Evolutionary conservation across 208 protist genomes (phyloP).

Genomic region (Crithidia thermophila): DNA sequence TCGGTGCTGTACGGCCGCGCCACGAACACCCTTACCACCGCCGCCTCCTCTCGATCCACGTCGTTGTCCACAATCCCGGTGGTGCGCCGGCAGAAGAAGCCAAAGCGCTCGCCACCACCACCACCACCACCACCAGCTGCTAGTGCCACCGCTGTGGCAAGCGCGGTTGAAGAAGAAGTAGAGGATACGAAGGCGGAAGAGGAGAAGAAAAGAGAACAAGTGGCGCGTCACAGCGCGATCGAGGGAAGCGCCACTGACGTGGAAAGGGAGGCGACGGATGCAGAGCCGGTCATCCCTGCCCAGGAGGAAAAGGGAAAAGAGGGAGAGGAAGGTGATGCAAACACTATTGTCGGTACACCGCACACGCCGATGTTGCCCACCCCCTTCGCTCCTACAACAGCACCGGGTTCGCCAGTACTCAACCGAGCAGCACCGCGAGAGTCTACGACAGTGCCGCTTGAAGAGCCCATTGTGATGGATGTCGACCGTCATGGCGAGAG

Average conservation of each 20-base stretch:
- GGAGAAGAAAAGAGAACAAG: not conserved
- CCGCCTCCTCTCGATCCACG: conserved; percentile 2
- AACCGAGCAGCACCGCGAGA: not conserved
- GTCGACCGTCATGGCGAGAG: too few relatives aligned
- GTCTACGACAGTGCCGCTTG: too few relatives aligned
- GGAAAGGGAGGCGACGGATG: not conserved
- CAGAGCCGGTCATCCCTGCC: too few relatives aligned
- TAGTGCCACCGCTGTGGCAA: not conserved
- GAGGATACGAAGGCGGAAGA: not conserved
- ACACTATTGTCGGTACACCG: too few relatives aligned
- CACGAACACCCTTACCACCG: not conserved
- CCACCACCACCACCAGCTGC: not conserved
- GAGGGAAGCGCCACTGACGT: not conserved
- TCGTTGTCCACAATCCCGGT: conserved; percentile 1
- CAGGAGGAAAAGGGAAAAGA: too few relatives aligned
- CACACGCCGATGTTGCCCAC: conserved; percentile 4
- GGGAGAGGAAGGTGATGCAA: too few relatives aligned
- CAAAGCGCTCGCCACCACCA: not conserved
- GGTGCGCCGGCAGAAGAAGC: not conserved
- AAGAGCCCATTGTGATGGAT: too few relatives aligned
- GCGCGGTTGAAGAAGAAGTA: not conserved
- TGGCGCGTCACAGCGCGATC: too few relatives aligned
- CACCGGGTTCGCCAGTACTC: too few relatives aligned
- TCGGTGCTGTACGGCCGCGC: conserved; percentile 11
- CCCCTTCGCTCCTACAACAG: not conserved